phyloP scores from a whole-genome alignment of 1,139 yeast species.

The Kodamaea suecica region DNA sequence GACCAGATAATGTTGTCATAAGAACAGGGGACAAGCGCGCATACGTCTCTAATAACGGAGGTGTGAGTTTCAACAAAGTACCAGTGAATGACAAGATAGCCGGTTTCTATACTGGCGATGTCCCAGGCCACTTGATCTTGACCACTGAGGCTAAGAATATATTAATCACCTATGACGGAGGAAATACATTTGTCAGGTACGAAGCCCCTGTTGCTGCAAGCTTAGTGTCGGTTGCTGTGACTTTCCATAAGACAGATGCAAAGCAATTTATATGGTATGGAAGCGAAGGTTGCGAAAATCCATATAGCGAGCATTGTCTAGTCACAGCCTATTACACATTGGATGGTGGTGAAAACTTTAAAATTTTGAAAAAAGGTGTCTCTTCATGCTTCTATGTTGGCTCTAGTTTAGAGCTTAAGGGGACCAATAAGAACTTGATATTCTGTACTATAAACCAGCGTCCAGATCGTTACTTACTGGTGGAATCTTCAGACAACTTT shows the following conservation, averaged over 20 bases:
- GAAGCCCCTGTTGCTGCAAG: conserved; percentile 24
- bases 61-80: conserved; percentile 52
- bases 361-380: conserved; percentile 48
- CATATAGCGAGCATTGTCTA: conserved; percentile 43
- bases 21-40: conserved; percentile 51
- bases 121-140: conserved; percentile 63
- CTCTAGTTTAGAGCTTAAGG: conserved; percentile 32
- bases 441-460: conserved; percentile 51
- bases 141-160: conserved; percentile 51
- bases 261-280: conserved; percentile 72
- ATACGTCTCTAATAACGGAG: conserved; percentile 77
- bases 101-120: conserved; percentile 57
- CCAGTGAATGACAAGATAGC: conserved; percentile 48
- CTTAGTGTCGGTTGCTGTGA: conserved; percentile 35
- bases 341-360: conserved; percentile 65
- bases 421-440: conserved; percentile 33
- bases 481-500: conserved; percentile 53
- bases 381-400: conserved; percentile 67
- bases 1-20: conserved; percentile 72
- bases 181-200: conserved; percentile 47
- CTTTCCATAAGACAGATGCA: conserved; percentile 56
- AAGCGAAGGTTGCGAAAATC: conserved; percentile 51
- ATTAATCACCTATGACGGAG: conserved; percentile 67
- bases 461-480: conserved; percentile 17
- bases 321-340: conserved; percentile 56